Conservation (phyloP, 805 yeast genomes). For the Kurtzmaniella fragi region DNA sequence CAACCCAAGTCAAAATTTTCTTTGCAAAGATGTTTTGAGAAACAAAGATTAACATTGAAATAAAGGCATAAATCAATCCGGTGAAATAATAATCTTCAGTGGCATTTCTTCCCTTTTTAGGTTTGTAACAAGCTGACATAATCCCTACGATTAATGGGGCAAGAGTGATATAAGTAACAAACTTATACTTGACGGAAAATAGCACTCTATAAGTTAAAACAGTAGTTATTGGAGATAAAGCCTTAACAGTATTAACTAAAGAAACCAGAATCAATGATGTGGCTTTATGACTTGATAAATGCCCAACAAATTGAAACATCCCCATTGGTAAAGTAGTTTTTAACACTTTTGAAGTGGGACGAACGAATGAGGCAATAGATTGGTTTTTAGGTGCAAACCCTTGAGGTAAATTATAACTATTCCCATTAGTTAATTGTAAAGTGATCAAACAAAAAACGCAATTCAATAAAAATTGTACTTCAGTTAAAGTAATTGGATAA, state of each 20-base stretch:
- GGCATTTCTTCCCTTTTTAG: constrained; percentile 31
- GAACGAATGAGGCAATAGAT: constrained; percentile 37
- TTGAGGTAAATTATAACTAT: constrained; percentile 31
- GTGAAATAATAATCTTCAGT: constrained; percentile 13
- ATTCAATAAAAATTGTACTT: constrained; percentile 77
- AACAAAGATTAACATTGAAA: constrained; percentile 65
- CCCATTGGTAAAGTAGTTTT: constrained; percentile 90
- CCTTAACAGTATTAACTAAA: constrained; percentile 89
- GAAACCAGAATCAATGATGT: constrained; percentile 91
- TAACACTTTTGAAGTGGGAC: constrained; percentile 50
- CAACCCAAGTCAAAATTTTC: constrained; percentile 52
- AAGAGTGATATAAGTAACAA: constrained; percentile 71
- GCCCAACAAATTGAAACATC: constrained; percentile 86
- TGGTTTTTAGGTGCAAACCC: constrained; percentile 44
- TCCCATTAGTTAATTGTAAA: constrained; percentile 3
- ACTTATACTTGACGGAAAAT: constrained; percentile 53
- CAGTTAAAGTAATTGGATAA: constrained; percentile 86
- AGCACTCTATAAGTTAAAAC: constrained; percentile 69
- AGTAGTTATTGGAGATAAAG: constrained; percentile 84
- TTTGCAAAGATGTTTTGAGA: constrained; percentile 80
- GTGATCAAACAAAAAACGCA: constrained; percentile 48
- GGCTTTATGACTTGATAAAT: constrained; percentile 87
- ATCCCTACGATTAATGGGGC: constrained; percentile 81
- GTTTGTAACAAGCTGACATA: constrained; percentile 63
- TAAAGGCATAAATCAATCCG: constrained; percentile 48